Base-by-base conservation (phyloP, 1,284 basidiomycete species). In the Leccinum variabile region DNA sequence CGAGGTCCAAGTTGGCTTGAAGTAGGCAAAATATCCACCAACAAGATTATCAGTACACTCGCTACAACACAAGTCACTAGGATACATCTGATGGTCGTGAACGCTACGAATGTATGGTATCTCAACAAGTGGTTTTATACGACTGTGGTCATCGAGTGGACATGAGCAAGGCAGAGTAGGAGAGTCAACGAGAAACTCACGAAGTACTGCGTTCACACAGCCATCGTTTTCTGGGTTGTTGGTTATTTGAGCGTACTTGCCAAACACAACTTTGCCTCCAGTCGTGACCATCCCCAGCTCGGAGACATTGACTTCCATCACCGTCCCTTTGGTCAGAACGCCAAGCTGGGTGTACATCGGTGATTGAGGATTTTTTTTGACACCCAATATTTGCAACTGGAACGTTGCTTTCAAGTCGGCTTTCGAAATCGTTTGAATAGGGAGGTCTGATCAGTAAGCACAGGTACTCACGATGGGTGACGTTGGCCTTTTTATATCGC, bases 281-380 rank as follows among this genome's bases (percentile, higher is more conserved):
- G 97, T 92, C n/a, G 97, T 99, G 60, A 99, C 97, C 87, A 99
- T 91, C 67, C 97, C 97, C 64, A 98, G 80, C 77, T 98, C 96
- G 57, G 92, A 95, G 18, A 97, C 97, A 74, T 99, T 99, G 72
- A 99, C 97, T 77, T 99, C 97, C 69, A 99, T 90, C 67, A 99
- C 91, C 6, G 97, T 99, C 66, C 97, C 97, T 78, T 99, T 99
- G 4, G 97, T 99, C 77, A 99, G 85, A 25, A 99, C 97, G 65
- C 97, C 97, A 25, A 97, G 86, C 69, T 92, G 90, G 1, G 93
- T 95, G 75, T 97, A 97, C 86, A 99, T 94, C 0, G 97, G 97
- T 30, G 95, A 98, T 75, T 99, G 97, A 13, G 97, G 97, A 75
- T 99, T 99, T 84, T 99, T 99, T 84, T 99, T 99, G 66, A 99